Evolutionary conservation across 1,284 basidiomycete genomes (phyloP).

Genomic region (Cryptococcus maquisensis): DNA sequence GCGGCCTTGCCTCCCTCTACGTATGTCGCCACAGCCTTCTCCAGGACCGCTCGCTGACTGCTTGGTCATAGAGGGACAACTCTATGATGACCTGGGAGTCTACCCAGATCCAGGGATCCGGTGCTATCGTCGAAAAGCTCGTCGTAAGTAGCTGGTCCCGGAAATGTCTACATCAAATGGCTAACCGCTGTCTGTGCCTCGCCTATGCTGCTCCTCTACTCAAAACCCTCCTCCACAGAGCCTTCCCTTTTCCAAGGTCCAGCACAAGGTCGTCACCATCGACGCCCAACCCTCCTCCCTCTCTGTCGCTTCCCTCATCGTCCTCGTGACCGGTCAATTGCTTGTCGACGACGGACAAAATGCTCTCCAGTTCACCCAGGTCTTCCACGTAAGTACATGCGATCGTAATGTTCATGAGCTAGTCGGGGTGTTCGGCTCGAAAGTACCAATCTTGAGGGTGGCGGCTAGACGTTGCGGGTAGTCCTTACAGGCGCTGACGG

Average conservation of each 20-base stretch:
- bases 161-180: not conserved
- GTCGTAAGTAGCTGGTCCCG: constrained; percentile 53
- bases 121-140: constrained; percentile 73
- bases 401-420: not conserved
- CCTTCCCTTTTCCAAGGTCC: constrained; percentile 76
- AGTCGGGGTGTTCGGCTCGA: too few species aligned
- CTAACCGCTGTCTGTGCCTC: not conserved
- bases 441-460: too few species aligned
- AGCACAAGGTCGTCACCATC: constrained; percentile 75
- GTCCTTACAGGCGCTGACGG: not conserved
- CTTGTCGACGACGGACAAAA: constrained; percentile 73
- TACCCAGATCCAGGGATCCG: constrained; percentile 58
- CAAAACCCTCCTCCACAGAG: constrained; percentile 50
- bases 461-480: not conserved
- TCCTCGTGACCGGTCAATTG: constrained; percentile 83
- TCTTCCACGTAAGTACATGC: constrained; percentile 63
- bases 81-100: constrained; percentile 93
- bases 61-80: constrained; percentile 57
- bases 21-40: constrained; percentile 22
- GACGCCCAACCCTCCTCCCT: constrained; percentile 84
- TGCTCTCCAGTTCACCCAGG: constrained; percentile 81
- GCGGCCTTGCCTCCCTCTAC: constrained; percentile 43
- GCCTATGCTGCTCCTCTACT: not conserved
- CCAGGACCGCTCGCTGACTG: not conserved
- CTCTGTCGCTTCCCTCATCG: constrained; percentile 64